Evolutionary conservation across 2,329 filamentous ascomycete genomes (phyloP).

Genomic region (Thermothelomyces thermophilus): DNA sequence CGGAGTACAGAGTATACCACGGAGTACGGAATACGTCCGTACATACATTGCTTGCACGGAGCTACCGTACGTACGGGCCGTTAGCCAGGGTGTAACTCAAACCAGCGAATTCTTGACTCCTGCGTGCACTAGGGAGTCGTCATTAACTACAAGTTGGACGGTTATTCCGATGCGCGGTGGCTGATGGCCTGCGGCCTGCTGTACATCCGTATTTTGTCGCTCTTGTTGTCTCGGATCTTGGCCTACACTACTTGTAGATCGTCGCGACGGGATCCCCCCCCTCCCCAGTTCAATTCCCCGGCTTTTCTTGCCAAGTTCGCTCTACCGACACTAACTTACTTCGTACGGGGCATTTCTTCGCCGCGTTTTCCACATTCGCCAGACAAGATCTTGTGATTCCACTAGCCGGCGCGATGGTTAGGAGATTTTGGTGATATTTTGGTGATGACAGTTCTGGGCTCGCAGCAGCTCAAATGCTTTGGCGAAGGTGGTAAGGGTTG

Average conservation of each 20-base stretch:
- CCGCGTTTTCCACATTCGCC: conserved; percentile 5
- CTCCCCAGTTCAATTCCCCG: conserved; percentile 18
- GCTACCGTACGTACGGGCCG: conserved; percentile 1
- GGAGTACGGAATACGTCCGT: too few relatives aligned
- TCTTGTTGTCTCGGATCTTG: conserved; percentile 16
- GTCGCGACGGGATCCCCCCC: conserved; percentile 12
- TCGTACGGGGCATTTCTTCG: conserved; percentile 3
- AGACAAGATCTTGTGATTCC: conserved; percentile 9
- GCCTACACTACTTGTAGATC: too few relatives aligned
- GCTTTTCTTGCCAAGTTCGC: conserved; percentile 2
- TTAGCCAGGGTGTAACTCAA: conserved; percentile 8
- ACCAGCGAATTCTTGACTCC: too few relatives aligned
- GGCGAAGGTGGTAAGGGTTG: conserved; percentile 16
- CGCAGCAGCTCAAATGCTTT: conserved; percentile 14
- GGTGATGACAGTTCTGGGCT: conserved; percentile 6
- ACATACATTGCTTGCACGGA: too few relatives aligned
- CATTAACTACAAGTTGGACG: not conserved
- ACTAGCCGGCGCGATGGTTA: conserved; percentile 17
- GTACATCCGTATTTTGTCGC: too few relatives aligned
- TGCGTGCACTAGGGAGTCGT: too few relatives aligned
- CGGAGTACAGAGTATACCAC: too few relatives aligned
- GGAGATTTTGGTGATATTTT: conserved; percentile 16
- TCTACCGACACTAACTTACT: not conserved
- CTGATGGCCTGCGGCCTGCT: not conserved
- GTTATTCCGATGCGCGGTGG: conserved; percentile 20